Evolutionary conservation across 1,284 basidiomycete species (phyloP), one percentile per base, ranked within the genome.

Genomic region (Sporisorium scitamineum): DNA sequence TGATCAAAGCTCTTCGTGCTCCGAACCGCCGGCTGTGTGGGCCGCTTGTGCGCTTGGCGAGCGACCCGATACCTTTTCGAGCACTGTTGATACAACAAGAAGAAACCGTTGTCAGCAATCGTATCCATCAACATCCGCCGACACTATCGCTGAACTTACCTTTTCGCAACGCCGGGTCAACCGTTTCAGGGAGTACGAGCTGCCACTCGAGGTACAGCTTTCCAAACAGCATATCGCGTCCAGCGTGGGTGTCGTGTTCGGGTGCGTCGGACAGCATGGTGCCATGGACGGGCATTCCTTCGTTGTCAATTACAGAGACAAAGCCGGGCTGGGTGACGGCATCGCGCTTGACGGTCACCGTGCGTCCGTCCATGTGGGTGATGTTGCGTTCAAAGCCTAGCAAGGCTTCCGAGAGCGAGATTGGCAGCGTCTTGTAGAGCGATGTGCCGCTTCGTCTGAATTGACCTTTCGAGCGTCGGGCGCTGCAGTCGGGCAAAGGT

Each of bases 121-220:
- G 18, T 29, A 11, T 13, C 8, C 6, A 18, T 34, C 16, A 31
- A 37, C 6, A 13, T 11, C 41, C 16, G 9, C 5, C 16, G 10
- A 11, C 4, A 22, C 24, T 10, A 18, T 27, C 22, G 16, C 24
- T 13, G 16, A 16, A 65, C 78, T 61, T 53, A 80, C 78, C 66
- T 48, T 65, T 65, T 18, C 37, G 60, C 13, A 82, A 45, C 14
- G 70, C 65, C 4, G 74, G 77, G 26, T 82, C 80, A 2, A 82
- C 62, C 9, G 54, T 62, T 24, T 80, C 55, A 5, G 82, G 82
- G 44, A 83, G 42, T 8, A 85, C 72, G 20, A 85, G 74, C 51
- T 73, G 54, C 63, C 80, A 84, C 42, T 84, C 79, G 16, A 85
- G 68, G 57, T 78, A 85, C 13, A 85, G 65, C 62, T 84, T 78